A percentile compares a stretch with the other conserved stretches of the same genome.
These are phyloP conservation scores for Camellia granthamiana DNA, from an alignment of 148 eudicot species.

Conservation along the genomic window DNA sequence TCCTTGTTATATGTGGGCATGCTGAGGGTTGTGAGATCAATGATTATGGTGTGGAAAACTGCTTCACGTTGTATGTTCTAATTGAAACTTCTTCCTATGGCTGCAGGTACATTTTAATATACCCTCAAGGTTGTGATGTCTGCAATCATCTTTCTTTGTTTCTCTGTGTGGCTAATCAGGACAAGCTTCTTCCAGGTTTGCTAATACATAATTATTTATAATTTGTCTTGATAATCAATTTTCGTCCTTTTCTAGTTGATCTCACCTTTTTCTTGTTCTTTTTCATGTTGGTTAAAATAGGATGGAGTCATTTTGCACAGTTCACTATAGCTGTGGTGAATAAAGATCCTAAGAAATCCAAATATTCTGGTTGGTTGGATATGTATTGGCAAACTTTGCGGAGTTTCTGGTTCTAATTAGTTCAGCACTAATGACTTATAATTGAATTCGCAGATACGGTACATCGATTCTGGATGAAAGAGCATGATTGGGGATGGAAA, in stretches of 20 bases:
- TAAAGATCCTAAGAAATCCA: constrained; percentile 86
- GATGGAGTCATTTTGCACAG: constrained; percentile 97
- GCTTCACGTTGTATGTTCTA: neutral
- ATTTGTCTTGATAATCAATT: neutral
- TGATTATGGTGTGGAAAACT: neutral
- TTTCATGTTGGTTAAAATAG: constrained; percentile 32
- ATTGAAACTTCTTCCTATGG: constrained; percentile 7
- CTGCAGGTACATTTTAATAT: constrained; percentile 85
- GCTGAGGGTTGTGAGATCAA: constrained; percentile 1
- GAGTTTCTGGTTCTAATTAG: constrained; percentile 4
- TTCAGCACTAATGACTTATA: constrained; percentile 9
- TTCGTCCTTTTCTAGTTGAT: neutral
- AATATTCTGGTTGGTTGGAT: constrained; percentile 66
- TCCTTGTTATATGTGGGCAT: neutral
- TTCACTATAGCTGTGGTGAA: constrained; percentile 93
- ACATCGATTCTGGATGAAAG: constrained; percentile 94
- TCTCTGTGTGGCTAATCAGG: constrained; percentile 90
- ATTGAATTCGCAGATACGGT: constrained; percentile 55
- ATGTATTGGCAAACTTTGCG: neutral
- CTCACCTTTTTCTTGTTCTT: neutral
- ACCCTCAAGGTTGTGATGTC: constrained; percentile 97
- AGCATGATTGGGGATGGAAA: constrained; percentile 99
- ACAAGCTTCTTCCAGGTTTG: constrained; percentile 94
- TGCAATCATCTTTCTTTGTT: constrained; percentile 91
- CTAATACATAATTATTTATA: neutral